A percentile compares a stretch with the other conserved stretches of the same genome.
Evolutionary conservation across 1,284 basidiomycete genomes (phyloP).

Genomic region (Meira miltonrushii): DNA sequence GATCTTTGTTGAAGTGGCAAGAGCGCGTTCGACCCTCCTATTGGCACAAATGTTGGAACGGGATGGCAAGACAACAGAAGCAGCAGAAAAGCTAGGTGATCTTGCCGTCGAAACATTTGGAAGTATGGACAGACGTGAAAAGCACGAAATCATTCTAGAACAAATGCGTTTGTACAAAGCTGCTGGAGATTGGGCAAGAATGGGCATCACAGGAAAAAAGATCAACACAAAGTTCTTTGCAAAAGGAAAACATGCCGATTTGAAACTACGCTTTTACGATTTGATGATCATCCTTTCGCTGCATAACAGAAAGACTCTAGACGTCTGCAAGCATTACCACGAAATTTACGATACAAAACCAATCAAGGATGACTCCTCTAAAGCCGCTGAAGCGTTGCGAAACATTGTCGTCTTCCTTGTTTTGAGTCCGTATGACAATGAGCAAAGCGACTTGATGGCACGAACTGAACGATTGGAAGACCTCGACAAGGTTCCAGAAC

Average conservation of each 20-base stretch:
- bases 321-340: conserved; percentile 90
- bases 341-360: conserved; percentile 93
- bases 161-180: conserved; percentile 89
- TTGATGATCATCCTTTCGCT: conserved; percentile 92
- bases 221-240: conserved; percentile 91
- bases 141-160: conserved; percentile 96
- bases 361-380: conserved; percentile 64
- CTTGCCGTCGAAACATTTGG: conserved; percentile 98
- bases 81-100: conserved; percentile 64
- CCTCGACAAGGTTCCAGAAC: conserved; percentile 72
- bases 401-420: conserved; percentile 93
- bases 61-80: conserved; percentile 38
- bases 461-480: conserved; percentile 67
- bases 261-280: conserved; percentile 93
- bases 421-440: conserved; percentile 88
- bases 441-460: conserved; percentile 93
- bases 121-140: conserved; percentile 94
- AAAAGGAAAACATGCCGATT: conserved; percentile 78
- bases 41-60: conserved; percentile 41
- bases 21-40: conserved; percentile 68
- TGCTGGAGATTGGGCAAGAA: conserved; percentile 76
- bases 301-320: conserved; percentile 77
- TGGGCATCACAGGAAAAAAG: conserved; percentile 84
- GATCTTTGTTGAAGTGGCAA: conserved; percentile 94
- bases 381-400: conserved; percentile 42